These are phyloP conservation scores for Serendipita sp. DNA, from an alignment of 768 basidiomycete species.

Conservation along the genomic window DNA sequence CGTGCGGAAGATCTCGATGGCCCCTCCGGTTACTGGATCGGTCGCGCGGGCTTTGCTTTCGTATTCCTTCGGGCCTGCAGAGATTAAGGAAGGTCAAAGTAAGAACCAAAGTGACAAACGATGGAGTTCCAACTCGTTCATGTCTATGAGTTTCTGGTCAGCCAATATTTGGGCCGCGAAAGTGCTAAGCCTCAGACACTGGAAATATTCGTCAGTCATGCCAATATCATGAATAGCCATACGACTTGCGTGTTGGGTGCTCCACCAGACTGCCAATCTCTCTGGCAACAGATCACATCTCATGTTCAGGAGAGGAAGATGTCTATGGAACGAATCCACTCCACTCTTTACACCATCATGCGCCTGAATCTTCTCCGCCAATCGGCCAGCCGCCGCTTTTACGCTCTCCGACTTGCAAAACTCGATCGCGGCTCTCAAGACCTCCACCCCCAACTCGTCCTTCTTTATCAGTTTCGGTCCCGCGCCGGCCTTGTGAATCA, in stretches of 20 bases:
- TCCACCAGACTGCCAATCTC: slow-evolving; percentile 43
- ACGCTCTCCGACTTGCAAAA: slow-evolving; percentile 31
- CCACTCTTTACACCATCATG: slow-evolving; percentile 28
- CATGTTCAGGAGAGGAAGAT: slow-evolving; percentile 46
- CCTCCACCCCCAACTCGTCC: slow-evolving; percentile 31
- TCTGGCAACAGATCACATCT: slow-evolving; percentile 40
- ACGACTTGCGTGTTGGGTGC: slow-evolving; percentile 26
- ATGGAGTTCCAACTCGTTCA: slow-evolving; percentile 31
- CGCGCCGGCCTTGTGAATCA: slow-evolving; percentile 44
- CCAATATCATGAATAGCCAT: not conserved
- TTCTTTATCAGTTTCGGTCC: slow-evolving; percentile 45
- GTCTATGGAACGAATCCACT: slow-evolving; percentile 40
- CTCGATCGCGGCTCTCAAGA: slow-evolving; percentile 35
- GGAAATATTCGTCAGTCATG: slow-evolving; percentile 6
- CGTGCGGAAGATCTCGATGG: slow-evolving; percentile 32
- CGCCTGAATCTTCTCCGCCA: slow-evolving; percentile 33
- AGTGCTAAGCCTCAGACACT: slow-evolving; percentile 36
- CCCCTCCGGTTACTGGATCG: slow-evolving; percentile 30
- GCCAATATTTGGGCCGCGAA: slow-evolving; percentile 35
- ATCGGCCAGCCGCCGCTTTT: slow-evolving; percentile 28
- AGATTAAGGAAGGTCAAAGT: not conserved
- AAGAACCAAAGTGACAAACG: slow-evolving; percentile 20
- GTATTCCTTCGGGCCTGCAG: slow-evolving; percentile 28
- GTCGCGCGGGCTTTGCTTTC: slow-evolving; percentile 22
- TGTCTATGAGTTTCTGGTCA: slow-evolving; percentile 27